phyloP scores from a whole-genome alignment of 345 rosid genomes.

The Trapa incisa region DNA sequence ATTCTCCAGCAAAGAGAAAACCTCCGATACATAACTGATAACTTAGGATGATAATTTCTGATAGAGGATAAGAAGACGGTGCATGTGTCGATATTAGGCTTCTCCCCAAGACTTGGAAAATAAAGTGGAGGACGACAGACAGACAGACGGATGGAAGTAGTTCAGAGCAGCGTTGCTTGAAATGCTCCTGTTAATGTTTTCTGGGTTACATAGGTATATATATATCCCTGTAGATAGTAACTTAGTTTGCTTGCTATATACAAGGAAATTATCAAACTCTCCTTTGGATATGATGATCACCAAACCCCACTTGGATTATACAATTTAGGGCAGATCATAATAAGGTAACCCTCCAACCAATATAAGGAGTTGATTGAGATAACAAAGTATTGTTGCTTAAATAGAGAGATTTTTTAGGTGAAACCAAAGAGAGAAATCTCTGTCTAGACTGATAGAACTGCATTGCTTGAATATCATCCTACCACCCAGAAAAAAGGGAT shows the following conservation, averaged over 20 bases:
- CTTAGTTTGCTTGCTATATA: not conserved
- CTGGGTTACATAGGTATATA: not conserved
- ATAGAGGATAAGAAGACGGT: too few relatives aligned
- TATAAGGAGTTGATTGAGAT: too few relatives aligned
- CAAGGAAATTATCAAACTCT: not conserved
- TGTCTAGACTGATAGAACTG: too few relatives aligned
- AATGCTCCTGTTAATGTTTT: conserved; percentile 25
- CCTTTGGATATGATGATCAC: not conserved
- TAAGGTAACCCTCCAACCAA: too few relatives aligned
- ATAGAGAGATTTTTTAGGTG: too few relatives aligned
- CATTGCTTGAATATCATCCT: too few relatives aligned
- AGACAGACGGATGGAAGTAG: not conserved
- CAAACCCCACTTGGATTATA: too few relatives aligned
- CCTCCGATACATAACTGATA: conserved; percentile 43
- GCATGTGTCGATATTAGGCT: not conserved
- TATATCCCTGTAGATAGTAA: conserved; percentile 4
- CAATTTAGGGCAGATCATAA: too few relatives aligned
- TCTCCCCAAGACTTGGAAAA: not conserved
- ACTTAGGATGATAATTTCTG: not conserved
- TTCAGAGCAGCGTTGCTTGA: conserved; percentile 27
- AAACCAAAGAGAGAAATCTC: too few relatives aligned
- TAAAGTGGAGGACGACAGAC: not conserved
- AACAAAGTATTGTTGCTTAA: too few relatives aligned
- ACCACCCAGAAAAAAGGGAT: too few relatives aligned
- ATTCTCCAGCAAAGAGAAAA: conserved; percentile 45